phyloP scores from a whole-genome alignment of 2,329 filamentous ascomycete genomes.

The Aureobasidium sp. region DNA sequence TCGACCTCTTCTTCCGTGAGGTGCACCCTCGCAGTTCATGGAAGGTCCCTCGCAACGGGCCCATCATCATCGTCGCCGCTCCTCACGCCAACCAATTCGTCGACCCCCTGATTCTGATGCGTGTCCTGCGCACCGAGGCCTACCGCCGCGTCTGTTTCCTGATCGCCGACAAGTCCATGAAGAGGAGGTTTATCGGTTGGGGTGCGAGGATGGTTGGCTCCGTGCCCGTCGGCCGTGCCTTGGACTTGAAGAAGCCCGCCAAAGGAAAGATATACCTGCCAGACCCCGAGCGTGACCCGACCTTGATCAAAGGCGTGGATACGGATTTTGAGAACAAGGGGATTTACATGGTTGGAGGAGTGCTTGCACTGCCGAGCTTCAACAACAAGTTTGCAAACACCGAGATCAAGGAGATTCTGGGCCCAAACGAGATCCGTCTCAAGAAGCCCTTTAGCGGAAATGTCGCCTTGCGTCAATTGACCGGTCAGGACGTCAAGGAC shows the following conservation, averaged over 20 bases:
- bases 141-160: constrained; percentile 84
- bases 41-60: constrained; percentile 82
- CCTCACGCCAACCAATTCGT: constrained; percentile 99
- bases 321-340: constrained; percentile 65
- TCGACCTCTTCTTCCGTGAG: constrained; percentile 97
- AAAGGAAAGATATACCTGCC: constrained; percentile 78
- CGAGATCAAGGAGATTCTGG: constrained; percentile 72
- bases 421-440: constrained; percentile 70
- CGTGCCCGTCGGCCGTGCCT: constrained; percentile 84
- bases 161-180: constrained; percentile 91
- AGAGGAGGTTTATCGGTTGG: constrained; percentile 79
- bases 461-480: constrained; percentile 69
- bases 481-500: constrained; percentile 64
- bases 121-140: constrained; percentile 77
- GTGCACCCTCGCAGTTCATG: constrained; percentile 91
- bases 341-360: constrained; percentile 66
- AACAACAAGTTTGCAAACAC: constrained; percentile 73
- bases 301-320: constrained; percentile 66
- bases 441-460: constrained; percentile 81
- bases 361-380: constrained; percentile 76
- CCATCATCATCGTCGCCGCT: constrained; percentile 90
- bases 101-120: constrained; percentile 87
- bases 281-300: constrained; percentile 76
- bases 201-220: constrained; percentile 76
- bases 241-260: constrained; percentile 77